A percentile compares a stretch with the other conserved stretches of the same genome.
phyloP scores from a whole-genome alignment of 495 filamentous ascomycete genomes.

The Daldinia decipiens region DNA sequence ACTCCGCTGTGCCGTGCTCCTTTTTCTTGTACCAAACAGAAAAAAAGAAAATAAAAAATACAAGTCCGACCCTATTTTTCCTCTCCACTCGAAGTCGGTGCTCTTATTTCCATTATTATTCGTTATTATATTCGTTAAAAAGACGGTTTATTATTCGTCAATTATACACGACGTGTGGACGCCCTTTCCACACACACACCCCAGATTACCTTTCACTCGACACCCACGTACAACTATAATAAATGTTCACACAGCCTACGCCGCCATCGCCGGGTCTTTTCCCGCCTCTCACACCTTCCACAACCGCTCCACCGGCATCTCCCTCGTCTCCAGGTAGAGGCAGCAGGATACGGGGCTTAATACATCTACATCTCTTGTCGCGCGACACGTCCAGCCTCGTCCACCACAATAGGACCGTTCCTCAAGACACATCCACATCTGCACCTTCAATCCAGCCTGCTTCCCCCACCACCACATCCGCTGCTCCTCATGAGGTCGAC shows the following conservation, averaged over 20 bases:
- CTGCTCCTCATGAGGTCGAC: slow-evolving; percentile 42
- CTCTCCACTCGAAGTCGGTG: slow-evolving; percentile 31
- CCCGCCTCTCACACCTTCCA: slow-evolving; percentile 55
- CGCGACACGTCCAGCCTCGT: slow-evolving; percentile 56
- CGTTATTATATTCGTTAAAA: slow-evolving; percentile 35
- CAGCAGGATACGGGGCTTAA: slow-evolving; percentile 75
- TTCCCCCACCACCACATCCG: slow-evolving; percentile 29
- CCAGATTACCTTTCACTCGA: slow-evolving; percentile 24
- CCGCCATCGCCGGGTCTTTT: slow-evolving; percentile 57
- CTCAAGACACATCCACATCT: slow-evolving; percentile 44
- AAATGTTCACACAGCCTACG: slow-evolving; percentile 66
- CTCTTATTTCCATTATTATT: slow-evolving; percentile 31
- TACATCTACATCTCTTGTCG: slow-evolving; percentile 73
- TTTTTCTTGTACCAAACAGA: slow-evolving; percentile 8
- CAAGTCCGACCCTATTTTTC: slow-evolving; percentile 7
- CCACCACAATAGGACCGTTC: slow-evolving; percentile 43
- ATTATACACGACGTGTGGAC: slow-evolving; percentile 29
- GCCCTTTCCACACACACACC: slow-evolving; percentile 30
- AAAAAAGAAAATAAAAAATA: slow-evolving; percentile 8
- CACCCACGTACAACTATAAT: slow-evolving; percentile 39
- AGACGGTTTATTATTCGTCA: slow-evolving; percentile 29
- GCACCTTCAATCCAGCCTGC: slow-evolving; percentile 30
- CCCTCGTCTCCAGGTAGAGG: slow-evolving; percentile 63
- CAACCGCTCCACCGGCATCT: slow-evolving; percentile 56
- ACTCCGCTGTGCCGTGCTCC: slow-evolving; percentile 17